These are phyloP conservation scores for Lyophyllum semitale DNA, from an alignment of 768 basidiomycete genomes.

Conservation along the genomic window DNA sequence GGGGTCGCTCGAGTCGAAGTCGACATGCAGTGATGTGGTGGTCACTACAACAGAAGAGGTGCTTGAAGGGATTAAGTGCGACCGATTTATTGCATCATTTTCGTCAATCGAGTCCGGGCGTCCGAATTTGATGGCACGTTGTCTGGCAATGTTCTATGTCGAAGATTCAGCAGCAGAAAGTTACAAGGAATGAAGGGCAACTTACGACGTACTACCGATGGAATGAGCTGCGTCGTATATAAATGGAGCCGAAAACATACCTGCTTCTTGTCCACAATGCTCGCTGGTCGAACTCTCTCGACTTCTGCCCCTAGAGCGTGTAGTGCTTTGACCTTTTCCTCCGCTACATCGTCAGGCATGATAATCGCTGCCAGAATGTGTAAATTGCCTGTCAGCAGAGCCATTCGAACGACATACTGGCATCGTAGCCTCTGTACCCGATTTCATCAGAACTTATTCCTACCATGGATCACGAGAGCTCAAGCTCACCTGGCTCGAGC, in stretches of 20 bases:
- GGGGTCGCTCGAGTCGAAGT: conserved; percentile 36
- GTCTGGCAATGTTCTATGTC: conserved; percentile 81
- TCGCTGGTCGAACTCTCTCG: conserved; percentile 87
- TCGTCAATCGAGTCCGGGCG: conserved; percentile 33
- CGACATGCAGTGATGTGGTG: conserved; percentile 42
- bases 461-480: not conserved
- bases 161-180: not conserved
- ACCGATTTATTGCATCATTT: conserved; percentile 14
- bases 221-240: not conserved
- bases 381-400: not conserved
- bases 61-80: conserved; percentile 40
- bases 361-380: conserved; percentile 63
- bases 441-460: not conserved
- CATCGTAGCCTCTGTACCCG: conserved; percentile 75
- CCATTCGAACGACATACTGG: conserved; percentile 52
- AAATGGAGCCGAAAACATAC: conserved; percentile 35
- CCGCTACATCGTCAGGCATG: conserved; percentile 87
- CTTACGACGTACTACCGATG: conserved; percentile 62
- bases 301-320: conserved; percentile 86
- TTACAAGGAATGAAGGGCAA: conserved; percentile 10
- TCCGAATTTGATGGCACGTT: conserved; percentile 78
- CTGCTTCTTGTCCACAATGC: conserved; percentile 97
- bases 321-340: conserved; percentile 88
- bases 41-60: conserved; percentile 56
- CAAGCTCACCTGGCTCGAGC: conserved; percentile 73